phyloP scores from a whole-genome alignment of 2,329 filamentous ascomycete genomes.

The Stagonosporopsis chrysanthemi region DNA sequence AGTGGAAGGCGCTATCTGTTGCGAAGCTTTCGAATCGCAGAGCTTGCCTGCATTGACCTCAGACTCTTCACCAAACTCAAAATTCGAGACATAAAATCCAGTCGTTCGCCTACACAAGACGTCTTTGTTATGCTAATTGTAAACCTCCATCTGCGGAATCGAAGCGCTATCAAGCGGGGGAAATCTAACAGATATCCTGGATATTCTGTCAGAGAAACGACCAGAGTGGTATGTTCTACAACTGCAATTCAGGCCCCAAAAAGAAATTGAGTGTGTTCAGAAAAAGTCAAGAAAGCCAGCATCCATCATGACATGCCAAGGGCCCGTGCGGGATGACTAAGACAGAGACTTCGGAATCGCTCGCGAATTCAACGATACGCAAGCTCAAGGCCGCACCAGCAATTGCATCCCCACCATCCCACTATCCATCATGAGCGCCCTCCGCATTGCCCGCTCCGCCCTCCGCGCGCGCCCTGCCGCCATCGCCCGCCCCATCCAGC shows the following conservation, averaged over 20 bases:
- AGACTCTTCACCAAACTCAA: background rate
- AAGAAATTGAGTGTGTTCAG: background rate
- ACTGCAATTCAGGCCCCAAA: background rate
- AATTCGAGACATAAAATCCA: background rate
- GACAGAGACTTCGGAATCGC: conserved; percentile 39
- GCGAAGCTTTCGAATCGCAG: too few species aligned
- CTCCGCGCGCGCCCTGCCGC: conserved; percentile 79
- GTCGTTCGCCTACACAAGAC: background rate
- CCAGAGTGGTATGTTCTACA: background rate
- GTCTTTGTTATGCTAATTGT: background rate
- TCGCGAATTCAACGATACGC: conserved; percentile 35
- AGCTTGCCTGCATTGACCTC: too few species aligned
- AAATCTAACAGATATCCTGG: background rate
- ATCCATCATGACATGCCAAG: background rate
- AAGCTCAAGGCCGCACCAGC: conserved; percentile 43
- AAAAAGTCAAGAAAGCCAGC: background rate
- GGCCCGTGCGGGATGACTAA: conserved; percentile 20
- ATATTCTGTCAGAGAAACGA: too few species aligned
- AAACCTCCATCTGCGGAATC: background rate
- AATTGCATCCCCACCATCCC: conserved; percentile 49
- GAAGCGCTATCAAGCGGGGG: background rate
- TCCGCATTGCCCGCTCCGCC: conserved; percentile 90
- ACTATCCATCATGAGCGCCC: conserved; percentile 78
- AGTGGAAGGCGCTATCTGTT: background rate
- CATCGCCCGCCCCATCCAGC: conserved; percentile 78